Percentiles rank a stretch among this genome's conserved stretches.
These are phyloP conservation scores for Myrica gale DNA, from an alignment of 306 rosid genomes.

Conservation along the genomic window DNA sequence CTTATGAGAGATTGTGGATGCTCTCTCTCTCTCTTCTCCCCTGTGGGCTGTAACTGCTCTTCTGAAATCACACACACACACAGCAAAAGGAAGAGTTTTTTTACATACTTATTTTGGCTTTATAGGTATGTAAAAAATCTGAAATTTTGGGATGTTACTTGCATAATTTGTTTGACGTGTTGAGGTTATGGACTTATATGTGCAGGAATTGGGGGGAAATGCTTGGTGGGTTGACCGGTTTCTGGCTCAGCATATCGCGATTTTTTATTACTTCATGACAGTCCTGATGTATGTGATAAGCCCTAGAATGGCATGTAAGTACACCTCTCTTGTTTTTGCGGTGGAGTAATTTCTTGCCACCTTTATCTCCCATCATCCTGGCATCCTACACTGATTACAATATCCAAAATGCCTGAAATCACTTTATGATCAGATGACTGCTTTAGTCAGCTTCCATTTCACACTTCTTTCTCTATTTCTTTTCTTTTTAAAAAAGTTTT, in stretches of 20 bases:
- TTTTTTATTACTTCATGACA: conserved; percentile 78
- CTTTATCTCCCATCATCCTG: background rate
- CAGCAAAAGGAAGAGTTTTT: background rate
- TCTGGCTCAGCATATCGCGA: conserved; percentile 91
- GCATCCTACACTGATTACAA: conserved; percentile 6
- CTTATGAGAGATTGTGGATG: background rate
- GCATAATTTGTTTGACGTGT: conserved; percentile 13
- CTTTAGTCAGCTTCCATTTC: background rate
- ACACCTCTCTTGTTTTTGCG: conserved; percentile 18
- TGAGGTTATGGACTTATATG: conserved; percentile 20
- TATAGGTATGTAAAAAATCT: background rate
- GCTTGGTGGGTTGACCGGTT: conserved; percentile 97
- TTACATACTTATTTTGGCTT: background rate
- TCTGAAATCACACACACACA: background rate
- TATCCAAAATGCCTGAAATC: background rate
- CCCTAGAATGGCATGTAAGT: conserved; percentile 99
- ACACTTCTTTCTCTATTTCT: no score
- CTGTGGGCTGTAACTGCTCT: background rate
- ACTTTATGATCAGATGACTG: background rate
- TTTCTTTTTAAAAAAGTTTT: no score
- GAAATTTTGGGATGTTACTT: conserved; percentile 11
- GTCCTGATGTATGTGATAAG: conserved; percentile 71
- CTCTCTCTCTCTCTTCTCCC: background rate
- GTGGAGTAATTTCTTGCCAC: conserved; percentile 12
- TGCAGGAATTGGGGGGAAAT: conserved; percentile 97